These are phyloP conservation scores for Claviceps capensis DNA, from an alignment of 2,329 filamentous ascomycete species.

Conservation along the genomic window DNA sequence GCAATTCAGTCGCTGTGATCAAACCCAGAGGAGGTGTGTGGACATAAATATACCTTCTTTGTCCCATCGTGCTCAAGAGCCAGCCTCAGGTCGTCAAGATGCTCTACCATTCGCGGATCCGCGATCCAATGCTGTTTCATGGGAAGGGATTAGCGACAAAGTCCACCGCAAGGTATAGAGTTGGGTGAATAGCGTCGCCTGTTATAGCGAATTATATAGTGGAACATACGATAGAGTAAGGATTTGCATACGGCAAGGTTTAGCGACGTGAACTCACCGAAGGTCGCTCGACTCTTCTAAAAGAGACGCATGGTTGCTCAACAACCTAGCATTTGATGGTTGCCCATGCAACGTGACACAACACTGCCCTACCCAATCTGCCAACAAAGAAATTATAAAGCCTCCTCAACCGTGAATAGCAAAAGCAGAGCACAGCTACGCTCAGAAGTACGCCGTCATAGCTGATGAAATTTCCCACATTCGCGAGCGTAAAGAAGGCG, in stretches of 20 bases:
- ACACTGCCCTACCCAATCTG: too few species aligned
- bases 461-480: constrained; percentile 2
- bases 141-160: too few species aligned
- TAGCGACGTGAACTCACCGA: not conserved
- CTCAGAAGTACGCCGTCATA: not conserved
- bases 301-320: not conserved
- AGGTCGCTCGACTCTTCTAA: not conserved
- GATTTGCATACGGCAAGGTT: not conserved
- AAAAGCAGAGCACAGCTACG: not conserved
- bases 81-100: too few species aligned
- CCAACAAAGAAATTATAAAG: too few species aligned
- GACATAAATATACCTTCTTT: too few species aligned
- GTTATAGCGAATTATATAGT: not conserved
- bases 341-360: not conserved
- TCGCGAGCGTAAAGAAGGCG: not conserved
- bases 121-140: too few species aligned
- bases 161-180: not conserved
- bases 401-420: too few species aligned
- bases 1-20: too few species aligned
- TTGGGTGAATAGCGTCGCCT: not conserved
- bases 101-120: too few species aligned
- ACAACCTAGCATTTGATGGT: too few species aligned
- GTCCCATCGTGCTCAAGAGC: too few species aligned
- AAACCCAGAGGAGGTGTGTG: too few species aligned
- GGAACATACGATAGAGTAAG: not conserved